Conservation (phyloP, 768 basidiomycete species). For the Pulveroboletus sp. region DNA sequence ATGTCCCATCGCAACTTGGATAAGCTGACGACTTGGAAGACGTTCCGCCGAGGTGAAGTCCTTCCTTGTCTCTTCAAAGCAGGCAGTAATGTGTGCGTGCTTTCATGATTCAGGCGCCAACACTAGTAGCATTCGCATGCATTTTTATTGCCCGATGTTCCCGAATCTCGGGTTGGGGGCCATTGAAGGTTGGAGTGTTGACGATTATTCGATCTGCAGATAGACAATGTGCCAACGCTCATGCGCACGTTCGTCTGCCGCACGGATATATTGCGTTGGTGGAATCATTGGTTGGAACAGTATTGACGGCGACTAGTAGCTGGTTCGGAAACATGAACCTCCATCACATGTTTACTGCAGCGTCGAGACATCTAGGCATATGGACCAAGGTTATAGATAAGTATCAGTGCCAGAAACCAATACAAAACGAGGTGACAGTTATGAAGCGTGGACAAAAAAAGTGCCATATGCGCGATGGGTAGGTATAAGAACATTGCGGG, state of each 20-base stretch:
- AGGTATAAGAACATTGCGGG: not conserved
- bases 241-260: not conserved
- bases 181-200: no score
- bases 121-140: no score
- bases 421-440: conserved; percentile 17
- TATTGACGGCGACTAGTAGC: not conserved
- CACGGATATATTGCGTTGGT: not conserved
- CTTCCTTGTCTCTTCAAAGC: no score
- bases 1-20: no score
- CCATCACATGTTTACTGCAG: not conserved
- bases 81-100: no score
- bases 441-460: not conserved
- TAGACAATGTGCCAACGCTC: not conserved
- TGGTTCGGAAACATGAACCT: not conserved
- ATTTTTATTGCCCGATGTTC: no score
- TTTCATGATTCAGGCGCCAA: no score
- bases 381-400: not conserved
- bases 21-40: no score
- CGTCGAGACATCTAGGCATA: not conserved
- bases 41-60: no score
- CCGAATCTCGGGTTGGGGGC: no score
- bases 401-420: not conserved
- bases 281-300: not conserved
- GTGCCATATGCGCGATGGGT: not conserved
- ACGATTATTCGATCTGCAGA: conserved; percentile 14